A percentile compares a stretch with the other conserved stretches of the same genome.
Evolutionary conservation across 75 land plant species (phyloP).

Genomic region (Chamaecyparis obtusa): DNA sequence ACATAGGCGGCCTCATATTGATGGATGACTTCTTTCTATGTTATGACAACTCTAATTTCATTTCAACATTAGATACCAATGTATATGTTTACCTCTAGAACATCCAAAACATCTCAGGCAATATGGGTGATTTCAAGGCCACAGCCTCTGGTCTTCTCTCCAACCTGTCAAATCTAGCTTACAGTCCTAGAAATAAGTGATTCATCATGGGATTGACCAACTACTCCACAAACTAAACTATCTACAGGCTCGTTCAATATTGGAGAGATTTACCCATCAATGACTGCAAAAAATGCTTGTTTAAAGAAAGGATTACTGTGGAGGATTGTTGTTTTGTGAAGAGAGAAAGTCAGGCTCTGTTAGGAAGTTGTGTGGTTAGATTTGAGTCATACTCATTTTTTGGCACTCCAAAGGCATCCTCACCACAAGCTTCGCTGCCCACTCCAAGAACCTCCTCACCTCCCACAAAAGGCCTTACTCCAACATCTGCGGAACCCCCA

Average conservation of each 20-base stretch:
- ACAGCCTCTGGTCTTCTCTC: not conserved
- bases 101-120: not conserved
- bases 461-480: not conserved
- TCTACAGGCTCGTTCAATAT: conserved; percentile 2
- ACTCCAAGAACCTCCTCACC: not conserved
- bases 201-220: too few species aligned
- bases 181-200: not conserved
- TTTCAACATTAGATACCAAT: too few species aligned
- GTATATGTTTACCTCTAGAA: too few species aligned
- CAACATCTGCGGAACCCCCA: too few species aligned
- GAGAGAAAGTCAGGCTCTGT: not conserved
- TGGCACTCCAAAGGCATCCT: not conserved
- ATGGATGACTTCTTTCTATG: too few species aligned
- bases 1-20: too few species aligned
- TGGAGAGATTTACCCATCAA: not conserved
- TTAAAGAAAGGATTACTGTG: not conserved
- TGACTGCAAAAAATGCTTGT: not conserved
- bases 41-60: too few species aligned
- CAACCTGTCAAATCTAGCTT: not conserved
- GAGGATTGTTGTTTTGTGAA: not conserved
- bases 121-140: not conserved
- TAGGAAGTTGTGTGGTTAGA: not conserved
- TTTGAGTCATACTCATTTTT: not conserved
- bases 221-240: too few species aligned
- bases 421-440: not conserved